Evolutionary conservation across 352 stramenopile genomes (phyloP), one percentile per base, ranked within the genome.

Genomic region (Phytophthora cactorum): DNA sequence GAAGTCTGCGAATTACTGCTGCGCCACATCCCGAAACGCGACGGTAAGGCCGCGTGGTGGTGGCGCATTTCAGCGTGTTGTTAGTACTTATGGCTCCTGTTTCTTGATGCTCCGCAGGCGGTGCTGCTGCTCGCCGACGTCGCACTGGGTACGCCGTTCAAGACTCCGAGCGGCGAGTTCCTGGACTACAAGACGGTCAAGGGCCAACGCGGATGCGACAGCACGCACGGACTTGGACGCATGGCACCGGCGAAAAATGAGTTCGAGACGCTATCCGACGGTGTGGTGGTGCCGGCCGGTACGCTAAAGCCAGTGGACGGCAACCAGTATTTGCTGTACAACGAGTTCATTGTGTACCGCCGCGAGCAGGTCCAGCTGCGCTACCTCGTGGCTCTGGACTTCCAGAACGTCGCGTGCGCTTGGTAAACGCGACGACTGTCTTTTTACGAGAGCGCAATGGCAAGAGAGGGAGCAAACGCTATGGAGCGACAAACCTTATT

Each of bases 1-100:
- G 27, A 93, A 94, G 55, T 84, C 72, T 5, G 56, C 75, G 5
- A 66, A 69, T 39, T 93, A 92, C 44, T 94, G 86, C 63, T 83
- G 78, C 44, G 49, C 57, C 9, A 68, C 74, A 9, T 17, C 45
- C 17, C 32, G 17, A 28, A 75, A 74, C 54, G 69, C 72, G 46
- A 79, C 66, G n/a, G 64, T 69, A 54, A n/a, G 43, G 31, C 27
- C 4, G 14, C 14, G 32, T 32, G 17, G 6, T n/a, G 15, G 10
- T 17, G n/a, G 22, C 36, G n/a, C 32, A 10, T 53, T 53, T 27
- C 12, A 38, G 15, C 22, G 39, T 46, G 14, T 25, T 38, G 27
- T 15, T 38, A 27, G 25, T 4, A 7, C 61, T 63, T 10, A 69
- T 36, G n/a, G 4, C 14, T 1, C 14, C 39, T 46, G 12, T 22